Base-by-base conservation (phyloP, 2,329 filamentous ascomycete species). In the Phaeomoniella chlamydospora region DNA sequence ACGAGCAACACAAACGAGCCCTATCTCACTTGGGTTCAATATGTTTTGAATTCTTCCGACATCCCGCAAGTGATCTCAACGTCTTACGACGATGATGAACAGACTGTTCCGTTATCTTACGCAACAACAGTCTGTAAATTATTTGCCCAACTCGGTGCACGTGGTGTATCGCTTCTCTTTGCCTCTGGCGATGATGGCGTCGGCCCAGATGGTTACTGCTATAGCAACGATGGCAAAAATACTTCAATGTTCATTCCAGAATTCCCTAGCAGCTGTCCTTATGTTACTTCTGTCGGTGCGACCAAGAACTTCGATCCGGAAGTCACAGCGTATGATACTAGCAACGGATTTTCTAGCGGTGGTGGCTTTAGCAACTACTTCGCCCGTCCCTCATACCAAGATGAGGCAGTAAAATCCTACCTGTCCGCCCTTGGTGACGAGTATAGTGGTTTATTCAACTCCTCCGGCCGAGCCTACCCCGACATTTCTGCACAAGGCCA, bases 221-320 rank as follows among this genome's bases (percentile, higher is more conserved):
- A 62, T 35, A 64, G 64, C 38, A 74, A 77, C 47, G 72, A 79
- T 38, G 75, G 74, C 15, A 62, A 56, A 31, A 64, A 70, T 39
- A 65, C 59, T 1, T 65, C 66, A 6, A 61, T 66, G 14, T 74
- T 77, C 48, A 58, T 74, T 18, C 66, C 75, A 1, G 67, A 65
- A 4, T 84, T 82, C 54, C 79, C 79, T 0, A 70, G 68, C 0
- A 68, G 69, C 0, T 84, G 79, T 45, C 78, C 77, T 0, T 83
- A 72, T 51, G 69, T 82, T 5, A 83, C 79, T 0, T 58, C 67
- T 2, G 70, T 83, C 1, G 79, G 79, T 4, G 77, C 70, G 2
- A 76, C 73, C 1, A 55, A 58, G 43, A 55, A 61, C 42, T 55
- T 65, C 30, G 49, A 60, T 37, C 67, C 64, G 13, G 65, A 71